These are phyloP conservation scores for Botrytis fabae DNA, from an alignment of 2,329 filamentous ascomycete species.

Conservation along the genomic window DNA sequence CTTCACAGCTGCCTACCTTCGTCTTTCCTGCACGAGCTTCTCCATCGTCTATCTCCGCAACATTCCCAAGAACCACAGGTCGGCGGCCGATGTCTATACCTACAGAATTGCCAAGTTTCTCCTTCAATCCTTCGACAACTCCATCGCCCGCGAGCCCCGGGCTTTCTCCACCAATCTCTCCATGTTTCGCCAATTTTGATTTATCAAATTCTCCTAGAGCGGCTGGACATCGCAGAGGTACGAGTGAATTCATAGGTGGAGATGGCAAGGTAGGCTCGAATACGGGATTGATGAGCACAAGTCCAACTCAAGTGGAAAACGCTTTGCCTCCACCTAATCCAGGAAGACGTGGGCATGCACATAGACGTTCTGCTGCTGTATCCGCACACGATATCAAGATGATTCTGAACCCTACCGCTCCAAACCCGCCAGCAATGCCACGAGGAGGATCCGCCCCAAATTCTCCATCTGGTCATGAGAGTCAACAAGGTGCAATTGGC, in stretches of 20 bases:
- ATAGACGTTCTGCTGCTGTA: constrained; percentile 73
- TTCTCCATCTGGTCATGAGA: constrained; percentile 44
- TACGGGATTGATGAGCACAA: constrained; percentile 61
- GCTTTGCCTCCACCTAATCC: constrained; percentile 53
- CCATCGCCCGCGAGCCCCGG: constrained; percentile 43
- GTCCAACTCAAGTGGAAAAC: constrained; percentile 66
- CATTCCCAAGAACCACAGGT: constrained; percentile 48
- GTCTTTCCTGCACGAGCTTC: constrained; percentile 33
- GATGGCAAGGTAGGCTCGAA: constrained; percentile 49
- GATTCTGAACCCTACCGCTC: constrained; percentile 54
- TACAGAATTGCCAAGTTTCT: constrained; percentile 18
- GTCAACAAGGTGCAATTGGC: constrained; percentile 12
- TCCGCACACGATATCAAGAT: constrained; percentile 78
- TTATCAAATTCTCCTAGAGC: constrained; percentile 48
- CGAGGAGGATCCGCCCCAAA: constrained; percentile 43
- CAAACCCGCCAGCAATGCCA: constrained; percentile 24
- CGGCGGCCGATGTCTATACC: constrained; percentile 52
- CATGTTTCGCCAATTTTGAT: constrained; percentile 33
- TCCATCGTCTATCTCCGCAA: constrained; percentile 30
- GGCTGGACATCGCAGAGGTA: constrained; percentile 69
- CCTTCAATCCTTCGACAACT: constrained; percentile 36
- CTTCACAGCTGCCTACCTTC: constrained; percentile 35
- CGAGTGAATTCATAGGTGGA: constrained; percentile 84
- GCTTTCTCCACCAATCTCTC: constrained; percentile 56
- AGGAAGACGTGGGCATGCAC: constrained; percentile 68